Percentiles rank a stretch among this genome's conserved stretches.
These are phyloP conservation scores for Nidula microcarpa DNA, from an alignment of 768 basidiomycete genomes.

Conservation along the genomic window DNA sequence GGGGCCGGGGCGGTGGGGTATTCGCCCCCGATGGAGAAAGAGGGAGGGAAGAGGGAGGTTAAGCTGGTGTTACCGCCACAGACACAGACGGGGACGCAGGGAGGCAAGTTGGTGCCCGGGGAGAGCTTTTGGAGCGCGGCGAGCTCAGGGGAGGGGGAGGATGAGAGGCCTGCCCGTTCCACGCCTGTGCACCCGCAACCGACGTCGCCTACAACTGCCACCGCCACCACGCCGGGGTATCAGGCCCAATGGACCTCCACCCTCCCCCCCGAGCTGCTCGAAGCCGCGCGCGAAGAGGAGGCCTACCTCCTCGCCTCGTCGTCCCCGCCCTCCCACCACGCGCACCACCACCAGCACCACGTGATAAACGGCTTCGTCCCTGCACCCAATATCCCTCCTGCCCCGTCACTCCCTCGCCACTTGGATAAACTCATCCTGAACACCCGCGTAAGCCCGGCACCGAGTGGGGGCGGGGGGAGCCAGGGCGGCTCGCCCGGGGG, in stretches of 20 bases:
- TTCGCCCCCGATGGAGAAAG: no score
- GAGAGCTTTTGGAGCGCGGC: conserved; percentile 40
- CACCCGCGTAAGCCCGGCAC: conserved; percentile 26
- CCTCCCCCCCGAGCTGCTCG: conserved; percentile 74
- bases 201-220: background rate
- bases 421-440: conserved; percentile 95
- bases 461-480: conserved; percentile 26
- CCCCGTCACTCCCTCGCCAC: conserved; percentile 85
- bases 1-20: no score
- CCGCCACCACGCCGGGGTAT: conserved; percentile 3
- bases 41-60: no score
- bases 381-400: conserved; percentile 80
- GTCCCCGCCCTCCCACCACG: conserved; percentile 8
- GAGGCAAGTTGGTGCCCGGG: conserved; percentile 18
- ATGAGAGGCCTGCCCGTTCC: conserved; percentile 10
- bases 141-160: conserved; percentile 31
- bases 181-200: conserved; percentile 3
- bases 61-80: conserved; percentile 6
- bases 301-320: conserved; percentile 53
- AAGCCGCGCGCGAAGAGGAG: conserved; percentile 85
- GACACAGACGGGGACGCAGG: conserved; percentile 9
- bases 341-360: conserved; percentile 13
- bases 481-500: conserved; percentile 11
- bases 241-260: conserved; percentile 63
- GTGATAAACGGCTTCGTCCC: conserved; percentile 40